Conservation (phyloP, 108 stramenopile genomes). For the Skeletonema grethae region DNA sequence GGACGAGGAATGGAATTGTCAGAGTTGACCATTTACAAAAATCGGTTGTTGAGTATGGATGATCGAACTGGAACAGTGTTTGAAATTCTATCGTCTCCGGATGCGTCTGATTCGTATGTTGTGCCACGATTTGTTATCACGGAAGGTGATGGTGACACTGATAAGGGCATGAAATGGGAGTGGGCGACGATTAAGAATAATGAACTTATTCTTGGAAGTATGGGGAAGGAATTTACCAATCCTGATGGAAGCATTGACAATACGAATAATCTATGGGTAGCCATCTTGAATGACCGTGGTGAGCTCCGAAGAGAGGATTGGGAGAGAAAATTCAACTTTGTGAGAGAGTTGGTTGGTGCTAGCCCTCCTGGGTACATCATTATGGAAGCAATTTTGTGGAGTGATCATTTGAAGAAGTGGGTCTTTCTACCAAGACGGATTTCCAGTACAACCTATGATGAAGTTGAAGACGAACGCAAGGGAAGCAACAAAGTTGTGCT, state of each 20-base stretch:
- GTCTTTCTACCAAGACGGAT: conserved; percentile 93
- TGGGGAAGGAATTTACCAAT: conserved; percentile 93
- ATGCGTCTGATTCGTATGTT: conserved; percentile 70
- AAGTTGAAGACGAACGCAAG: conserved; percentile 81
- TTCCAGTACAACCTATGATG: conserved; percentile 84
- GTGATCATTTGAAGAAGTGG: conserved; percentile 84
- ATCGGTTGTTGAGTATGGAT: conserved; percentile 88
- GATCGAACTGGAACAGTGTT: conserved; percentile 97
- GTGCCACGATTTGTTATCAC: conserved; percentile 91
- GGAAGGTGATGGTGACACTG: conserved; percentile 92
- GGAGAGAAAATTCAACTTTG: conserved; percentile 78
- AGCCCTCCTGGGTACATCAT: conserved; percentile 87
- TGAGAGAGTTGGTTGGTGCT: conserved; percentile 78
- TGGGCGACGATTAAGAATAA: conserved; percentile 95
- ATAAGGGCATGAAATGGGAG: conserved; percentile 97
- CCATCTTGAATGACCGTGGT: conserved; percentile 72
- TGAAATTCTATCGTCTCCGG: conserved; percentile 78
- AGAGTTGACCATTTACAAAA: conserved; percentile 85
- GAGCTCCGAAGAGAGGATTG: conserved; percentile 80
- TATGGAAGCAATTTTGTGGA: conserved; percentile 93
- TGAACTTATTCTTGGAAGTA: conserved; percentile 86
- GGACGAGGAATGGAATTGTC: conserved; percentile 94
- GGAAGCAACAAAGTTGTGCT: conserved; percentile 89
- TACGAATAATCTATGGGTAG: conserved; percentile 94
- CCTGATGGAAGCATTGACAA: conserved; percentile 81